Base-by-base conservation (phyloP, 306 rosid species). In the Datisca glomerata region DNA sequence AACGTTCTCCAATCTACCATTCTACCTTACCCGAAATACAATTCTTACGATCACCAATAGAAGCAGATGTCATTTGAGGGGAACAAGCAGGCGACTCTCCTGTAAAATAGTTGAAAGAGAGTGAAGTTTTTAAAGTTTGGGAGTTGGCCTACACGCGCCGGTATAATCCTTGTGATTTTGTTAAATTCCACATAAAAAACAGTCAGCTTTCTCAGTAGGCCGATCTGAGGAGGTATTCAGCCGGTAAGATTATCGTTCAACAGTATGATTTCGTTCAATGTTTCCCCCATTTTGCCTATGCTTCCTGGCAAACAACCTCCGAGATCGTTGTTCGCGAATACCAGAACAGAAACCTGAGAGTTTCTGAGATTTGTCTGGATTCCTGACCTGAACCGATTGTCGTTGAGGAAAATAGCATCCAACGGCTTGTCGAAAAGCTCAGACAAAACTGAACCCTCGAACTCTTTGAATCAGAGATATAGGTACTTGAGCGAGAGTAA, bases 291-390 rank as follows among this genome's bases (percentile, higher is more conserved):
- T 29, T 57, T 57, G 8, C 63, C 63, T 14, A 57, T 57, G 48
- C 55, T 57, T 2, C 24, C 58, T 2, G 65, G 65, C 12, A 59
- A 39, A 41, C 65, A 59, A 7, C 65, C 65, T 0, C 65, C 65
- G 2, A 59, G 51, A 5, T 50, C 15, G 50, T 59, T 59, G 51
- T 59, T 59, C 17, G 65, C 65, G 22, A 59, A 32, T 20, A 59
- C 65, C 16, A 59, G 29, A 15, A 59, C 65, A 15, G 65, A 59
- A 42, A 59, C 63, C 2, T 47, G 63, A 8, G 63, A 57, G 47
- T 57, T 57, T 5, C 63, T 55, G 7, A 57, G 63, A 21, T 57
- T 57, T 4, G 3, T 29, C 36, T 54, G 63, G 32, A 57, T 57
- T n/a, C 63, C 63, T 3, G 47, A 38, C 2, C 42, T 54, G 41